Evolutionary conservation across 2,329 filamentous ascomycete species (phyloP).

Genomic region (Aureobasidium melanogenum): DNA sequence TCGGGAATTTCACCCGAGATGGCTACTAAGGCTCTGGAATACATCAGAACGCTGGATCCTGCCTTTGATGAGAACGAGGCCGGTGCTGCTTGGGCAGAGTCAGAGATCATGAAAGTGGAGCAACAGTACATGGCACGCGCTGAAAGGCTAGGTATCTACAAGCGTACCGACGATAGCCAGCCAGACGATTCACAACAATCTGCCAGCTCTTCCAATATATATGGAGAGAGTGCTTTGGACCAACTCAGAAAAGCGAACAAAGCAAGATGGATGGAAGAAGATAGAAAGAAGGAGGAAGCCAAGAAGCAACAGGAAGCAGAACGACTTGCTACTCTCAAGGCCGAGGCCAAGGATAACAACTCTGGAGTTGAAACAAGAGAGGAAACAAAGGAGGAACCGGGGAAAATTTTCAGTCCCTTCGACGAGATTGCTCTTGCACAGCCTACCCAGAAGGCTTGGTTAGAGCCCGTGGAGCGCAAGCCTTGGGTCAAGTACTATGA

Average conservation of each 20-base stretch:
- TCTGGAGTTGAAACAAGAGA: not conserved
- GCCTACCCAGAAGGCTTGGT: slow-evolving; percentile 19
- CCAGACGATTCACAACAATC: slow-evolving; percentile 21
- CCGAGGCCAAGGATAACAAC: not conserved
- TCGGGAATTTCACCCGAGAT: slow-evolving; percentile 20
- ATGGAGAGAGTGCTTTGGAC: slow-evolving; percentile 22
- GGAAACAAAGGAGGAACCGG: not conserved
- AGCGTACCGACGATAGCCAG: slow-evolving; percentile 15
- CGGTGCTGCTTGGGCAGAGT: slow-evolving; percentile 26
- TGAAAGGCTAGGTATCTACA: slow-evolving; percentile 28
- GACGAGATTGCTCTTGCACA: slow-evolving; percentile 7
- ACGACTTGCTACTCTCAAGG: slow-evolving; percentile 8
- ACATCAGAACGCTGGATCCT: slow-evolving; percentile 23
- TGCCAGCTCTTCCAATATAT: slow-evolving; percentile 19
- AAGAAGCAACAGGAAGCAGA: slow-evolving; percentile 16
- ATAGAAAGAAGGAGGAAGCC: slow-evolving; percentile 21
- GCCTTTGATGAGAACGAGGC: slow-evolving; percentile 27
- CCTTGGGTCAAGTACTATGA: slow-evolving; percentile 30
- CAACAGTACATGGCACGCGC: slow-evolving; percentile 23
- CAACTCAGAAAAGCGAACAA: slow-evolving; percentile 22
- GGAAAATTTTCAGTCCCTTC: slow-evolving; percentile 8
- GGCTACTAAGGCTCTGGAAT: slow-evolving; percentile 25
- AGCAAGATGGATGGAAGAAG: slow-evolving; percentile 15
- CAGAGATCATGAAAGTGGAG: slow-evolving; percentile 23
- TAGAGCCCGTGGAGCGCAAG: slow-evolving; percentile 23